phyloP scores from a whole-genome alignment of 2,329 filamentous ascomycete genomes.

The Fusarium gaditjirri region DNA sequence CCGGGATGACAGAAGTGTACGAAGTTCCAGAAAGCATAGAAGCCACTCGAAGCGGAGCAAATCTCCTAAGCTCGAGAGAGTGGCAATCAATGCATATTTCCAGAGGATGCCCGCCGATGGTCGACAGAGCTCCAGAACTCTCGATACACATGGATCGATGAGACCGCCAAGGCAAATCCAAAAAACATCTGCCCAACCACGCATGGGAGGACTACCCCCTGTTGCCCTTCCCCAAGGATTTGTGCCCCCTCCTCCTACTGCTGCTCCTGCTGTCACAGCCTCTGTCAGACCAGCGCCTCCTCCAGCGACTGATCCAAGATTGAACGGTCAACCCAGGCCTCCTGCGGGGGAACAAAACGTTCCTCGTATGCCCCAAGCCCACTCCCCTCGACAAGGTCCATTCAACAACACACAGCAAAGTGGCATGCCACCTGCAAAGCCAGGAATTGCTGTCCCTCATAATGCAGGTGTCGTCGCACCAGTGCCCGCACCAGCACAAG shows the following conservation, averaged over 20 bases:
- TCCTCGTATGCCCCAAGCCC: slow-evolving; percentile 3
- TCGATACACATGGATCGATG: slow-evolving; percentile 35
- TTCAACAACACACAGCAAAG: not conserved
- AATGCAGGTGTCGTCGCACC: not conserved
- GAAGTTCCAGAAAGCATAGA: slow-evolving; percentile 34
- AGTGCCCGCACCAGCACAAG: not conserved
- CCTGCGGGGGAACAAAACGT: not conserved
- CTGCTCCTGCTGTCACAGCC: not conserved
- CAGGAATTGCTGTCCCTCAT: not conserved
- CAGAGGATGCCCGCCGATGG: slow-evolving; percentile 52
- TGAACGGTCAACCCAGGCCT: slow-evolving; percentile 6
- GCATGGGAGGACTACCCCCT: slow-evolving; percentile 1
- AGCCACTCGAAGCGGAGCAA: slow-evolving; percentile 34
- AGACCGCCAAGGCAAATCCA: slow-evolving; percentile 4
- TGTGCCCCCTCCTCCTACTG: not conserved
- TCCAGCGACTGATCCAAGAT: not conserved
- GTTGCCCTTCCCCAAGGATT: not conserved
- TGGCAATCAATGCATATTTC: slow-evolving; percentile 59
- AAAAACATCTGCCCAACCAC: not conserved
- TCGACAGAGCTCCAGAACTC: slow-evolving; percentile 46
- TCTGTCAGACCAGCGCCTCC: not conserved
- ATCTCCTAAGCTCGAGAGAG: slow-evolving; percentile 49
- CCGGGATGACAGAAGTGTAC: slow-evolving; percentile 33
- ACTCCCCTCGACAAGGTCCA: not conserved
- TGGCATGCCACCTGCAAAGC: not conserved